Evolutionary conservation across 1,139 yeast genomes (phyloP), one percentile per base, ranked within the genome.

Genomic region (Hansenula lynferdii): DNA sequence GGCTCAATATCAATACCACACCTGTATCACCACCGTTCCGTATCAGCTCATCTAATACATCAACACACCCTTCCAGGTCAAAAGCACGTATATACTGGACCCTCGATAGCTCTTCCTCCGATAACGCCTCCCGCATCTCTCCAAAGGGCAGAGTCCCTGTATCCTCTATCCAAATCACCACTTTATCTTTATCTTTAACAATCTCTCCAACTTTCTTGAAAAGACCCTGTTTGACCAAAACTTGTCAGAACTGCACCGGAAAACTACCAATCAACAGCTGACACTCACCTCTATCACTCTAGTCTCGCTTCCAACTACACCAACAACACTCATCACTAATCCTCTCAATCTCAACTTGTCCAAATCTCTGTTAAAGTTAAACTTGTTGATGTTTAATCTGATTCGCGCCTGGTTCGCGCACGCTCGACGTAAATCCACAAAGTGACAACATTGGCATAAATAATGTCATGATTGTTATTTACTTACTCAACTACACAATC

Each of bases 141-240:
- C n/a, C 31, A 28, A 31, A 31, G 4, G 34, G 34, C 8, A 31
- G 8, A 2, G 34, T 31, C 9, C 34, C 34, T 3, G 28, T 31
- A n/a, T 31, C 34, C 12, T 31, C 34, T 2, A 31, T 23, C 34
- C 34, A 31, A 6, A 31, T 17, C 2, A 31, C 12, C 4, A 5
- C 7, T 12, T 5, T 12, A 10, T 5, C 17, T 8, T 14, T 12
- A 8, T 14, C 10, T 23, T 12, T 15, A 17, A 10, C 3, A n/a
- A n/a, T n/a, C n/a, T n/a, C n/a, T n/a, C n/a, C n/a, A n/a, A n/a
- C n/a, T n/a, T 9, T 10, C 28, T 9, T 8, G 5, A 15, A 26
- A 26, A 26, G 8, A 20, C 22, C 6, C 22, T n/a, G n/a, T n/a
- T n/a, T n/a, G n/a, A n/a, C n/a, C n/a, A n/a, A n/a, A n/a, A n/a